Evolutionary conservation across 2,329 filamentous ascomycete species (phyloP).

Genomic region (Nectriaceae sp.): DNA sequence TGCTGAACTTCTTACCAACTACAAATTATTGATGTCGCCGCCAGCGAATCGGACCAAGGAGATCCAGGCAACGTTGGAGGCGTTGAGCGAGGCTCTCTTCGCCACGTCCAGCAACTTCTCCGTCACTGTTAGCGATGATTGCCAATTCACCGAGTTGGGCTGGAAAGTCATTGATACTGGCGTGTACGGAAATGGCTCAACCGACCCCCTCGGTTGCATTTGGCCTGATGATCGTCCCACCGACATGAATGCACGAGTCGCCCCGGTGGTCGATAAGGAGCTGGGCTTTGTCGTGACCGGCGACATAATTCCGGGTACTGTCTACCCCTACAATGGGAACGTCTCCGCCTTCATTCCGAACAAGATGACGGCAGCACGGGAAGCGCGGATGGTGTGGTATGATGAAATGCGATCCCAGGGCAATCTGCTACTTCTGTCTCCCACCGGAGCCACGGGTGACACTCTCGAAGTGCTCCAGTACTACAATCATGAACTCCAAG

Average conservation of each 20-base stretch:
- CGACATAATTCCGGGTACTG: constrained; percentile 6
- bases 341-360: constrained; percentile 11
- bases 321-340: constrained; percentile 8
- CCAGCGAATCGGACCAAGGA: constrained; percentile 7
- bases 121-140: constrained; percentile 4
- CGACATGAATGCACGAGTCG: constrained; percentile 4
- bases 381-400: constrained; percentile 7
- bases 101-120: constrained; percentile 6
- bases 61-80: constrained; percentile 5
- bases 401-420: constrained; percentile 2
- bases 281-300: constrained; percentile 11
- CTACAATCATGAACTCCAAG: constrained; percentile 10
- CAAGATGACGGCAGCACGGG: constrained; percentile 6
- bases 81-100: constrained; percentile 6
- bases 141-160: constrained; percentile 8
- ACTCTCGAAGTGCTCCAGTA: constrained; percentile 14
- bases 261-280: constrained; percentile 10
- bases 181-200: constrained; percentile 5
- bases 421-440: constrained; percentile 1
- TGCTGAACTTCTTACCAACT: constrained; percentile 4
- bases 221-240: constrained; percentile 8
- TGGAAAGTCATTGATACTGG: constrained; percentile 10
- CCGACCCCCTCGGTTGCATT: constrained; percentile 3
- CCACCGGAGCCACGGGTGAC: constrained; percentile 7
- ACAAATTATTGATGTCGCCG: constrained; percentile 4